These are phyloP conservation scores for Penicillium subrubescens DNA, from an alignment of 495 filamentous ascomycete species.

Conservation along the genomic window DNA sequence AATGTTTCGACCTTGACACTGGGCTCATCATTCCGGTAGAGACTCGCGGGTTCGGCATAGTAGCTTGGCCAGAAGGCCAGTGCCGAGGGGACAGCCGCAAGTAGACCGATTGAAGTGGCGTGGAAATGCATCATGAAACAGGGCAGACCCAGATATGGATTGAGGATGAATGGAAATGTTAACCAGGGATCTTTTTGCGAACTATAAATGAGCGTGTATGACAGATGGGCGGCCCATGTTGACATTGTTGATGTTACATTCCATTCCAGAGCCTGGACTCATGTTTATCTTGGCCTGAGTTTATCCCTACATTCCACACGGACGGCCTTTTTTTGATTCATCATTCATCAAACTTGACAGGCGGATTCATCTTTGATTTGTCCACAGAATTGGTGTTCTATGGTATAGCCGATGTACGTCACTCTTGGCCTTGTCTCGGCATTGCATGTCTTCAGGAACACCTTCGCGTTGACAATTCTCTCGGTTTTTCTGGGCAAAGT, in stretches of 20 bases:
- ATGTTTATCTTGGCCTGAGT: not conserved
- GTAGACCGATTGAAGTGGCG: slow-evolving; percentile 9
- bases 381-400: too few species aligned
- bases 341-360: not conserved
- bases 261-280: not conserved
- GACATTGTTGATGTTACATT: slow-evolving; percentile 4
- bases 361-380: not conserved
- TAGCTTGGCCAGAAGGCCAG: slow-evolving; percentile 15
- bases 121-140: slow-evolving; percentile 17
- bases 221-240: not conserved
- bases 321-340: not conserved
- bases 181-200: not conserved
- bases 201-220: not conserved
- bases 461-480: too few species aligned
- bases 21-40: slow-evolving; percentile 17
- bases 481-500: too few species aligned
- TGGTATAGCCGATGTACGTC: too few species aligned
- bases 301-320: slow-evolving; percentile 1
- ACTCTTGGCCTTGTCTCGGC: too few species aligned
- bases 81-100: slow-evolving; percentile 15
- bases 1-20: slow-evolving; percentile 27
- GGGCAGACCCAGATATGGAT: not conserved
- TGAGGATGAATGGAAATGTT: not conserved
- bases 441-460: too few species aligned
- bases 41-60: not conserved